Base-by-base conservation (phyloP, 257 asterid species). In the Prunella vulgaris region DNA sequence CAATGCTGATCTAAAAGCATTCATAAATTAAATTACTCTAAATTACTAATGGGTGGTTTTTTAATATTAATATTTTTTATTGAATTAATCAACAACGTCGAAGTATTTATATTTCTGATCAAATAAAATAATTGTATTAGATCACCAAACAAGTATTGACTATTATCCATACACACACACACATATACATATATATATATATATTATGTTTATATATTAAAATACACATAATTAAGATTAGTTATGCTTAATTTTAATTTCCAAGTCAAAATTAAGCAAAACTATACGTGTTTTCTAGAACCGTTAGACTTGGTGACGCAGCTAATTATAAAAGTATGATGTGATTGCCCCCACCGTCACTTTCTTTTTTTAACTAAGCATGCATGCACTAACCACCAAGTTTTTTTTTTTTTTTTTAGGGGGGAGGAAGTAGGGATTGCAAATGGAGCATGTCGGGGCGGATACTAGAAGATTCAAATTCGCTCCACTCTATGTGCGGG, bases 211-310 rank as follows among this genome's bases (percentile, higher is more conserved):
- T 0, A 32, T 10, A 40, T 40, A 46, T 15, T 46, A n/a, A 46
- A 15, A n/a, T 46, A 15, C 21, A 46, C 22, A 46, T n/a, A 44
- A 44, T 44, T 44, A 14, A 44, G 0, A 42, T 42, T 13, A 13
- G 51, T 18, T 52, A 21, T 20, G n/a, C n/a, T 7, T 21, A n/a
- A n/a, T n/a, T n/a, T n/a, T n/a, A n/a, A n/a, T 21, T 7, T 18
- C 15, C 32, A 5, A 69, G 70, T 69, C 82, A 73, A 74, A 74
- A 64, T 30, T 20, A 35, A 62, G 67, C 68, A 60, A 35, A 68
- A 48, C 30, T 46, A 30, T 38, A 20, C 84, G 81, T 64, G 81
- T 76, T 76, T 73, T 80, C 81, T 76, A 69, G 77, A 73, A 76
- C 69, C 9, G 58, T 9, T 30, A 10, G 76, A 75, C 72, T 56